Base-by-base conservation (phyloP, 176 grass and related monocot genomes). In the Aegilops umbellulata region DNA sequence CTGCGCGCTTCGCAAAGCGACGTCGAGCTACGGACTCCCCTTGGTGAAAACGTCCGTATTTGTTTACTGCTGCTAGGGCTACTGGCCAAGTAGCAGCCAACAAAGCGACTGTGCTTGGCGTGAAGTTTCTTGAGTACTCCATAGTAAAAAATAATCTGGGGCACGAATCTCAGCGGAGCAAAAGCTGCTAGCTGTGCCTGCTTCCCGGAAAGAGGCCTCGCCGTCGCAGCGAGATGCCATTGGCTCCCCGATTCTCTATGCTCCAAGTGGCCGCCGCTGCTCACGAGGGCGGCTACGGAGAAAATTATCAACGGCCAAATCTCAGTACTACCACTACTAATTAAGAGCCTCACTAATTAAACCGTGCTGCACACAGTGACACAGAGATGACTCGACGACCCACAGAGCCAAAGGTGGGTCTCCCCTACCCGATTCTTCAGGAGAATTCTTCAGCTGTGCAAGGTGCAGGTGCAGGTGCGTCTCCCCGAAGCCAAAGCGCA, bases 161-260 rank as follows among this genome's bases (percentile, higher is more conserved):
- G 68, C 69, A 41, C 82, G 39, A 27, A 69, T 81, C 31, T 80
- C 58, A 29, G 27, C 36, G 11, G 29, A 1, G 67, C 42, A 8
- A 12, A 58, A 46, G 69, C 36, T 25, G 69, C 36, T 25, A 44
- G 20, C 34, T 70, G 34, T 3, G 74, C 29, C 4, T 84, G 88
- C 83, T 89, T 85, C 88, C 88, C 61, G 83, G 88, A 85, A 89
- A 81, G 88, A 60, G 88, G 82, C 60, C 32, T 80, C 44, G 25
- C 82, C 76, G 77, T 69, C 60, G 30, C 14, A 30, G 58, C n/a
- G 1, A 65, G 57, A 31, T 64, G 44, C 79, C 86, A 76, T 44
- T 68, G 79, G 78, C 30, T 74, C 69, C 16, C 27, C 23, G 23
- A 14, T 29, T 63, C 35, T n/a, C 17, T 27, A 16, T 51, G 6